Conservation (phyloP, 805 yeast species). For the Cyberlindnera veronae region DNA sequence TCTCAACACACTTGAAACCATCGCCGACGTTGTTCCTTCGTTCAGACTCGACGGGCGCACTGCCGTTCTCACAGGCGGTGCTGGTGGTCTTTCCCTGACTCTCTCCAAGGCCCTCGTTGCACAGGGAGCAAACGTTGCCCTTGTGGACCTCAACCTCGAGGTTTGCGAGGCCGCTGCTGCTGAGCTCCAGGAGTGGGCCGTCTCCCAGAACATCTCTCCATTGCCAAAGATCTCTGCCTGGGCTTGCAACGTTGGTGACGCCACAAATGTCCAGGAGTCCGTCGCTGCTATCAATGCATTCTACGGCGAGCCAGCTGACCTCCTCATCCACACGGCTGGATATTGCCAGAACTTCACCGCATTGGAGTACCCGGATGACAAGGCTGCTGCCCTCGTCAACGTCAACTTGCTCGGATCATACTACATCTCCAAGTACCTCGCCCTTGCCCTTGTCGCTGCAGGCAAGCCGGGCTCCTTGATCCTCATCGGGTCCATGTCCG, state of each 20-base stretch:
- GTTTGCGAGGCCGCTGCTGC: conserved; percentile 54
- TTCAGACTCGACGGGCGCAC: conserved; percentile 69
- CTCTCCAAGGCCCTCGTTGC: conserved; percentile 64
- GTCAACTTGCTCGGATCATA: conserved; percentile 75
- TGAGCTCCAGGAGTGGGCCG: conserved; percentile 46
- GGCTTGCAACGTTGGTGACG: conserved; percentile 71
- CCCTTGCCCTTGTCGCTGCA: conserved; percentile 58
- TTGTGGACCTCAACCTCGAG: conserved; percentile 63
- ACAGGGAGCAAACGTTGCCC: conserved; percentile 74
- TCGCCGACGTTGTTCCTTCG: conserved; percentile 41
- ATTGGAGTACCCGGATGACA: conserved; percentile 66
- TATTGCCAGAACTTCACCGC: conserved; percentile 80
- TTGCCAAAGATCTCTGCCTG: conserved; percentile 50
- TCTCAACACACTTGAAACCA: conserved; percentile 15
- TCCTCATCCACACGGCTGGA: conserved; percentile 79
- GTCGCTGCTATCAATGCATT: conserved; percentile 52
- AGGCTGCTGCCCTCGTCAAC: conserved; percentile 63
- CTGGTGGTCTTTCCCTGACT: conserved; percentile 72
- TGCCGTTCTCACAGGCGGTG: conserved; percentile 77
- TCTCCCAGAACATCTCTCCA: conserved; percentile 31
- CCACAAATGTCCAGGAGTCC: conserved; percentile 51
- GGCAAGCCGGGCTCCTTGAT: conserved; percentile 57
- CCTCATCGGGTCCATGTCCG: conserved; percentile 77
- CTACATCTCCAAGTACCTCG: conserved; percentile 71
- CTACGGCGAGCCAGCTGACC: conserved; percentile 59